Evolutionary conservation across 2,329 filamentous ascomycete genomes (phyloP).

Genomic region (Didymella lethalis): DNA sequence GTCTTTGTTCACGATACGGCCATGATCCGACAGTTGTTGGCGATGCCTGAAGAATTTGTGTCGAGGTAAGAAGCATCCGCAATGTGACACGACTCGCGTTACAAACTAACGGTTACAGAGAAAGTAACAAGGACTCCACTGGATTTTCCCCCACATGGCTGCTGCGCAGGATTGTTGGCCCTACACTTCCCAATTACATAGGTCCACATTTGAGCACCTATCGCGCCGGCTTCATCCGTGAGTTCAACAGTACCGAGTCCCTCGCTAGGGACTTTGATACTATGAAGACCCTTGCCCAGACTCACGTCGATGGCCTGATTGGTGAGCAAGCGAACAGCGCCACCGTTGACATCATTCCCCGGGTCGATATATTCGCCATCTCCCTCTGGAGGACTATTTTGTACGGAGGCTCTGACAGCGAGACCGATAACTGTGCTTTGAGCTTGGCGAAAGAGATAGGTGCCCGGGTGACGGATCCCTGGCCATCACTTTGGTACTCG

Average conservation of each 20-base stretch:
- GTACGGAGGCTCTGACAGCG: slow-evolving; percentile 5
- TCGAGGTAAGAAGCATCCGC: not conserved
- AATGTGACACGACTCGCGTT: no score
- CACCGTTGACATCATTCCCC: not conserved
- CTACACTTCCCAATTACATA: not conserved
- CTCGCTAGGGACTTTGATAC: not conserved
- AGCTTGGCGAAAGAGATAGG: slow-evolving; percentile 1
- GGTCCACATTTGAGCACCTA: slow-evolving; percentile 2
- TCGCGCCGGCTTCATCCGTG: slow-evolving; percentile 4
- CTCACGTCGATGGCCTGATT: not conserved
- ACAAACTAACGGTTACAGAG: not conserved
- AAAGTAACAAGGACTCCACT: not conserved
- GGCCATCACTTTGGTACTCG: slow-evolving; percentile 6
- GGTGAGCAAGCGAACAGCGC: not conserved
- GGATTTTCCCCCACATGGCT: not conserved
- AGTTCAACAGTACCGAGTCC: slow-evolving; percentile 3
- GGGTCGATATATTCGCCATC: slow-evolving; percentile 1
- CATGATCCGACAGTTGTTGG: slow-evolving; percentile 1
- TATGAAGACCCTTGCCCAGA: not conserved
- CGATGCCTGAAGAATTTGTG: not conserved
- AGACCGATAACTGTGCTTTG: not conserved
- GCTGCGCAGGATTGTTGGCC: slow-evolving; percentile 1
- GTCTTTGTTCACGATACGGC: not conserved
- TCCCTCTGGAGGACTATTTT: not conserved
- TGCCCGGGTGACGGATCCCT: slow-evolving; percentile 4